Conservation (phyloP, 202 grass and related monocot species). For the Dendrocalamus latiflorus region DNA sequence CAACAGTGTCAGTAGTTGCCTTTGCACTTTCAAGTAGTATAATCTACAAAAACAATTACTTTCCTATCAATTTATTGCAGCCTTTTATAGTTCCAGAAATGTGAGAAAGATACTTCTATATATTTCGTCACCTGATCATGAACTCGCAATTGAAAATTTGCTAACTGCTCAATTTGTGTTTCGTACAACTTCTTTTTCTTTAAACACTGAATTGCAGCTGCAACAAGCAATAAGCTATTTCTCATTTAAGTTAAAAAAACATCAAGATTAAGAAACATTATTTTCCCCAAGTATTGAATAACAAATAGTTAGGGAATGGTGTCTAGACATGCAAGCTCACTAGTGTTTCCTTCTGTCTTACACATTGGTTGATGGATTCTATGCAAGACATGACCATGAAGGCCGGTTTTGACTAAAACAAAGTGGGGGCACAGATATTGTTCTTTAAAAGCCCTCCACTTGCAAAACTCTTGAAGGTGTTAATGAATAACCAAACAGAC, state of each 20-base stretch:
- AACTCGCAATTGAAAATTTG: slow-evolving; percentile 65
- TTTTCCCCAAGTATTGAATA: too few species aligned
- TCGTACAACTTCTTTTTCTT: slow-evolving; percentile 79
- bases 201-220: slow-evolving; percentile 70
- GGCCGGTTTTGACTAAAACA: not conserved
- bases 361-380: not conserved
- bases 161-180: slow-evolving; percentile 65
- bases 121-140: slow-evolving; percentile 62
- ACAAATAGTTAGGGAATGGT: not conserved
- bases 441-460: not conserved
- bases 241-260: not conserved
- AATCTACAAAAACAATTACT: slow-evolving; percentile 18
- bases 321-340: not conserved
- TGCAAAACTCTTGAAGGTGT: not conserved
- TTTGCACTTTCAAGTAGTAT: slow-evolving; percentile 65
- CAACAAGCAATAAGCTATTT: slow-evolving; percentile 18
- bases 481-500: too few species aligned
- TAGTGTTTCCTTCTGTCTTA: not conserved
- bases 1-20: slow-evolving; percentile 59
- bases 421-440: not conserved
- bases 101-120: not conserved
- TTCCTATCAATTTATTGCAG: not conserved
- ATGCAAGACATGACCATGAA: not conserved
- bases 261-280: not conserved
- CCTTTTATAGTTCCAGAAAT: not conserved